These are phyloP conservation scores for Lasiosphaeris hirsuta DNA, from an alignment of 495 filamentous ascomycete genomes.

Conservation along the genomic window DNA sequence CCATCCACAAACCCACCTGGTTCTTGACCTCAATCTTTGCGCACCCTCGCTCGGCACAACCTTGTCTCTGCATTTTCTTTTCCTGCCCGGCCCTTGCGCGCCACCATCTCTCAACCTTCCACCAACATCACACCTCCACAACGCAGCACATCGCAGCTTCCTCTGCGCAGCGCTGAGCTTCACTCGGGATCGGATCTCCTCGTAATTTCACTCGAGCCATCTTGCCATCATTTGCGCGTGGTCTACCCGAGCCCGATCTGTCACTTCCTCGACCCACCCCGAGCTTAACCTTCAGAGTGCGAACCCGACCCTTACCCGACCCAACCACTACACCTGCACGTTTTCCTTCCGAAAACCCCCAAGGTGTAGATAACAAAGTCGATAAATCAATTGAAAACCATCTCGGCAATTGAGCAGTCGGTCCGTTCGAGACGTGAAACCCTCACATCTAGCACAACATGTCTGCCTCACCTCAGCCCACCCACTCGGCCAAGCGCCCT, in stretches of 20 bases:
- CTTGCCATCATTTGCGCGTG: constrained; percentile 18
- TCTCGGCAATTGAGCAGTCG: constrained; percentile 20
- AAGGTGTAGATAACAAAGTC: constrained; percentile 72
- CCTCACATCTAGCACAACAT: constrained; percentile 40
- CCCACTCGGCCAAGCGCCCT: constrained; percentile 77
- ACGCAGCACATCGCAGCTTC: constrained; percentile 13
- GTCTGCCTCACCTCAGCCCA: constrained; percentile 54
- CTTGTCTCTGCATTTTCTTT: constrained; percentile 11
- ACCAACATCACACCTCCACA: constrained; percentile 7
- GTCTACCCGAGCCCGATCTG: constrained; percentile 9
- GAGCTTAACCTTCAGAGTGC: constrained; percentile 21
- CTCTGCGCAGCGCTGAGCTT: constrained; percentile 13
- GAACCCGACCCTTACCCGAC: constrained; percentile 27
- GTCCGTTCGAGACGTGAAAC: constrained; percentile 29
- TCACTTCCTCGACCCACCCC: constrained; percentile 26
- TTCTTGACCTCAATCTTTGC: constrained; percentile 4
- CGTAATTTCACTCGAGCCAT: constrained; percentile 20
- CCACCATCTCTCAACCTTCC: constrained; percentile 14
- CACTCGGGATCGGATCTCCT: constrained; percentile 19
- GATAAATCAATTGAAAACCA: constrained; percentile 55
- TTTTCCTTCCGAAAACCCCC: constrained; percentile 76
- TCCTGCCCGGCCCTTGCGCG: neutral
- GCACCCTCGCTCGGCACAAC: constrained; percentile 9
- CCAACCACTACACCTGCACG: constrained; percentile 71
- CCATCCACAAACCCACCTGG: neutral